A percentile compares a stretch with the other conserved stretches of the same genome.
These are phyloP conservation scores for Moringa oleifera DNA, from an alignment of 345 rosid genomes.

Conservation along the genomic window DNA sequence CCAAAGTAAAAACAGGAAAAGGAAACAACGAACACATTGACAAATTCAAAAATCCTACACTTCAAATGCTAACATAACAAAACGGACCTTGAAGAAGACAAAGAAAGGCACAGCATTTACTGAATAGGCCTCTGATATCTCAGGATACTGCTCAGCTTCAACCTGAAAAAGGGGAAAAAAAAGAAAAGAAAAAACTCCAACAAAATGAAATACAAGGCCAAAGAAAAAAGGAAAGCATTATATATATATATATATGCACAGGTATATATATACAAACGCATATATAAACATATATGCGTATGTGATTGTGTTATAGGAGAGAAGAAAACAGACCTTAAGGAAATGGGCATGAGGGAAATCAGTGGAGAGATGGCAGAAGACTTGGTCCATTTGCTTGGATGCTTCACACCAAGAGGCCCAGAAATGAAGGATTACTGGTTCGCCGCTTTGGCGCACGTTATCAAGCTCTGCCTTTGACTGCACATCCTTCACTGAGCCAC, in stretches of 20 bases:
- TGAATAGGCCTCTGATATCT: slow-evolving; percentile 74
- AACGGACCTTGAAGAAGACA: slow-evolving; percentile 75
- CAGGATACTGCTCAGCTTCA: slow-evolving; percentile 97
- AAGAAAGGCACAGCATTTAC: slow-evolving; percentile 89
- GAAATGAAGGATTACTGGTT: slow-evolving; percentile 64
- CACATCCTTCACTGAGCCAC: slow-evolving; percentile 87
- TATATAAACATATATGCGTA: not conserved
- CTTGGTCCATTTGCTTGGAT: slow-evolving; percentile 99
- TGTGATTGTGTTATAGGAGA: not conserved
- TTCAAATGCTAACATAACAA: too few relatives aligned
- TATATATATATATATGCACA: too few relatives aligned
- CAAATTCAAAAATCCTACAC: too few relatives aligned
- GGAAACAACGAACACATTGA: not conserved
- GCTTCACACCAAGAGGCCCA: slow-evolving; percentile 99
- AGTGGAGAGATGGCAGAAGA: slow-evolving; percentile 80
- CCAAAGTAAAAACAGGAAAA: too few relatives aligned
- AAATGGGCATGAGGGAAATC: slow-evolving; percentile 84
- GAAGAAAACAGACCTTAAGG: slow-evolving; percentile 51
- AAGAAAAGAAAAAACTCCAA: too few relatives aligned
- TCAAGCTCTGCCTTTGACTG: slow-evolving; percentile 80
- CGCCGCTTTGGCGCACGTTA: slow-evolving; percentile 41
- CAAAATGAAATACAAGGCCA: not conserved
- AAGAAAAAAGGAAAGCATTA: not conserved
- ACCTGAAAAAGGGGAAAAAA: slow-evolving; percentile 69
- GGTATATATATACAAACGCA: not conserved